A percentile compares a stretch with the other conserved stretches of the same genome.
These are phyloP conservation scores for Diversispora epigaea DNA, from an alignment of 192 early-diverging fungal species.

Conservation along the genomic window DNA sequence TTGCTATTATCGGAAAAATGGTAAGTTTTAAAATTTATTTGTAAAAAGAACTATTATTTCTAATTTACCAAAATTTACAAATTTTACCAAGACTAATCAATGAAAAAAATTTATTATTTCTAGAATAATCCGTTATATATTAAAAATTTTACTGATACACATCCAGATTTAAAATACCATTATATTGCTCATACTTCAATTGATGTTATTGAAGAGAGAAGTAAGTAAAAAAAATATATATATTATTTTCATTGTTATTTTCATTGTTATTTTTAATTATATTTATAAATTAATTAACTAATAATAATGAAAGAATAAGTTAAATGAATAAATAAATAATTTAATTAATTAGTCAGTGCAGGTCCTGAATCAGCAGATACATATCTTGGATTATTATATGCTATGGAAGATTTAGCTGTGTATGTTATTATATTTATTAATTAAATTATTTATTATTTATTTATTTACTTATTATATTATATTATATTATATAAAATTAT, in stretches of 20 bases:
- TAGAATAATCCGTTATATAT: constrained; percentile 88
- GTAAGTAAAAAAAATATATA: constrained; percentile 40
- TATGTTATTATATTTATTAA: constrained; percentile 54
- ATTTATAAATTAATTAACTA: no score
- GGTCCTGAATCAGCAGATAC: constrained; percentile 70
- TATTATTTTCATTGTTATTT: no score
- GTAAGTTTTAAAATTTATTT: constrained; percentile 13
- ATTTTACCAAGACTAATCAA: neutral
- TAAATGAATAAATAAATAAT: constrained; percentile 4
- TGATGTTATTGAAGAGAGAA: constrained; percentile 88
- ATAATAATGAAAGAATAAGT: neutral
- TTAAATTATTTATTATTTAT: neutral
- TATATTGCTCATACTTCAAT: constrained; percentile 88
- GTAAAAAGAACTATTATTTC: neutral
- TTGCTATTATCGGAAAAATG: constrained; percentile 26
- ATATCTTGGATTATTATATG: constrained; percentile 85
- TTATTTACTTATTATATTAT: neutral
- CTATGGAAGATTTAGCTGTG: constrained; percentile 87
- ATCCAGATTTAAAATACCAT: constrained; percentile 84
- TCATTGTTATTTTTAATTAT: no score
- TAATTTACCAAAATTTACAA: neutral
- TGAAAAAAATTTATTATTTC: neutral
- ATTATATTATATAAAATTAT: neutral
- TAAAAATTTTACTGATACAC: constrained; percentile 69
- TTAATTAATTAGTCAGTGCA: constrained; percentile 42